Evolutionary conservation across 75 land plant genomes (phyloP).

Genomic region (Adiantum capillusveneris): DNA sequence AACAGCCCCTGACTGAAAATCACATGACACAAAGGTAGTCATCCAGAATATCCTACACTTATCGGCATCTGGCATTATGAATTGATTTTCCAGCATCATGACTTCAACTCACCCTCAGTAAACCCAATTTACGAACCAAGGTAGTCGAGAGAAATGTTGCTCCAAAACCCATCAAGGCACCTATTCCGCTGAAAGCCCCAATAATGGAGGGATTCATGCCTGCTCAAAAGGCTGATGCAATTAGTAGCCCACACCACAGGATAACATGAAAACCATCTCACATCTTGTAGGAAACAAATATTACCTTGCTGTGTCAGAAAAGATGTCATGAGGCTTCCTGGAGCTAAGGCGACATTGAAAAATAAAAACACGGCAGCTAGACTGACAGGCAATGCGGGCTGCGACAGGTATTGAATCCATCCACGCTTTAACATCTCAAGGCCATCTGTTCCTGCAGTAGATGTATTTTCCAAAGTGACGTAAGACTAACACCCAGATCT

Average conservation of each 20-base stretch:
- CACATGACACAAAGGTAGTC: no score
- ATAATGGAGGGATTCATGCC: constrained; percentile 87
- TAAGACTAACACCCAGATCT: no score
- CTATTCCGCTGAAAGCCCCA: constrained; percentile 86
- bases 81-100: no score
- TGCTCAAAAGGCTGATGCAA: constrained; percentile 13
- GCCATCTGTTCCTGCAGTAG: no score
- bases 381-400: constrained; percentile 95
- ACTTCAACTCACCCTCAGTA: constrained; percentile 60
- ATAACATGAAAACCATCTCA: no score
- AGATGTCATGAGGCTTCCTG: constrained; percentile 96
- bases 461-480: no score
- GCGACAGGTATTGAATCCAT: constrained; percentile 74
- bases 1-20: constrained; percentile 87
- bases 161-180: constrained; percentile 92
- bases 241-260: not conserved
- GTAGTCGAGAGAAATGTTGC: constrained; percentile 86
- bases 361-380: constrained; percentile 84
- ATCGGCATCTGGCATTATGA: no score
- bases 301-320: constrained; percentile 76
- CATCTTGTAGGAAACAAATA: not conserved
- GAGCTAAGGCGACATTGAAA: constrained; percentile 84
- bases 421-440: constrained; percentile 57
- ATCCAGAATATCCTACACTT: no score
- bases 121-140: constrained; percentile 65